phyloP scores from a whole-genome alignment of 441 rosid species.

The Gossypium armourianum region DNA sequence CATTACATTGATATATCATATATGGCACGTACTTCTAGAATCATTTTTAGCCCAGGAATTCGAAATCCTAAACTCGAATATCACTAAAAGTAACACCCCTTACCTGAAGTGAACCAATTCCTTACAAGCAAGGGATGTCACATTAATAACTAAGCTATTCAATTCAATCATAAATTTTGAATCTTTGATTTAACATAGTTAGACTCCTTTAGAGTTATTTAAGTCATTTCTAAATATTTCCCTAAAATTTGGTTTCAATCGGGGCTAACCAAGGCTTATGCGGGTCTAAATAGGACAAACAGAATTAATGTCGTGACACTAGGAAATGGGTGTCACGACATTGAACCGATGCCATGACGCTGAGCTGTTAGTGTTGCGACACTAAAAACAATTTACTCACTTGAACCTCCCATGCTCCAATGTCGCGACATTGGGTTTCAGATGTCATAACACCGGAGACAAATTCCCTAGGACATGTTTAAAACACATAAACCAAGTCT shows the following conservation, averaged over 20 bases:
- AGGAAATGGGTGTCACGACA: not conserved
- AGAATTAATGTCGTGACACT: not conserved
- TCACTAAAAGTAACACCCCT: not conserved
- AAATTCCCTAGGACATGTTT: not conserved
- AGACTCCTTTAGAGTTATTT: not conserved
- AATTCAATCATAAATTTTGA: not conserved
- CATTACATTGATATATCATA: not conserved
- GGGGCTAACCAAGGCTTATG: not conserved
- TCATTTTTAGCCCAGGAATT: not conserved
- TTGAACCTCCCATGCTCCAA: not conserved
- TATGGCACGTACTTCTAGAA: not conserved
- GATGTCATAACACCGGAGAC: not conserved
- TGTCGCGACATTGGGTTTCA: not conserved
- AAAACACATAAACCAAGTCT: not conserved
- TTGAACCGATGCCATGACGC: not conserved
- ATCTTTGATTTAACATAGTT: not conserved
- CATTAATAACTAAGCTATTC: not conserved
- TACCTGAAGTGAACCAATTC: not conserved
- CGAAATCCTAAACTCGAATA: not conserved
- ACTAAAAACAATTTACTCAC: not conserved
- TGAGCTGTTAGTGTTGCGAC: not conserved
- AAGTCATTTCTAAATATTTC: not conserved
- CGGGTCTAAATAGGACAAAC: not conserved
- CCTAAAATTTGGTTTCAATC: not conserved
- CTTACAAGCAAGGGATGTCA: not conserved